A percentile compares a stretch with the other conserved stretches of the same genome.
phyloP scores from a whole-genome alignment of 805 yeast species.

The Pichia exigua region DNA sequence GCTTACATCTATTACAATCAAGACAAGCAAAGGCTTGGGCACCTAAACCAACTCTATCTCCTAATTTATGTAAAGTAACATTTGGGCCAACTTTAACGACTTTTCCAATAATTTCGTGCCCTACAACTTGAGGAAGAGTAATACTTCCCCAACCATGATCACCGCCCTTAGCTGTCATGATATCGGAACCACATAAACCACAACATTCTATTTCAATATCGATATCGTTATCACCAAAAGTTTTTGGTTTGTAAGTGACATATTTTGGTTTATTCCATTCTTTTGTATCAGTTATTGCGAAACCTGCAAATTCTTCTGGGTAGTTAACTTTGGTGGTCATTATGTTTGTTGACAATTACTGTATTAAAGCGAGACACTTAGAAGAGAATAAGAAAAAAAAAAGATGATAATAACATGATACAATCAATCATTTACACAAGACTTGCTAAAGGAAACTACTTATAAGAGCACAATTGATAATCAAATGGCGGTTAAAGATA shows the following conservation, averaged over 20 bases:
- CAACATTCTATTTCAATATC: conserved; percentile 53
- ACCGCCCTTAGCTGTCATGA: conserved; percentile 42
- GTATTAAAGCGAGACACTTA: not conserved
- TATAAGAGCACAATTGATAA: too few relatives aligned
- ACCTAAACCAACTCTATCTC: conserved; percentile 41
- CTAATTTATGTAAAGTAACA: conserved; percentile 31
- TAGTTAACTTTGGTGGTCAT: conserved; percentile 25
- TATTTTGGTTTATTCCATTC: conserved; percentile 52
- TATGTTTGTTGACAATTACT: too few relatives aligned
- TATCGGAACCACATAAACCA: conserved; percentile 64
- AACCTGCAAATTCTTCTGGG: conserved; percentile 57
- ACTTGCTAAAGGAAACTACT: not conserved
- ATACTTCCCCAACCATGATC: conserved; percentile 39
- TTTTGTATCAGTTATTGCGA: conserved; percentile 38
- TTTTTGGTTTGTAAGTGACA: conserved; percentile 42
- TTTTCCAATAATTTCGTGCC: conserved; percentile 39
- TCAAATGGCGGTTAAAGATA: not conserved
- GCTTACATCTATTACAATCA: conserved; percentile 30
- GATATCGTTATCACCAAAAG: conserved; percentile 37
- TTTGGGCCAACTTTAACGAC: conserved; percentile 32
- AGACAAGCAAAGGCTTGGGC: conserved; percentile 35
- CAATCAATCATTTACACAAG: not conserved
- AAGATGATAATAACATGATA: not conserved
- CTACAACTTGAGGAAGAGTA: conserved; percentile 40
- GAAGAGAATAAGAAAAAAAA: not conserved